Conservation (phyloP, 495 filamentous ascomycete genomes). For the Hypoxylon fragiforme region DNA sequence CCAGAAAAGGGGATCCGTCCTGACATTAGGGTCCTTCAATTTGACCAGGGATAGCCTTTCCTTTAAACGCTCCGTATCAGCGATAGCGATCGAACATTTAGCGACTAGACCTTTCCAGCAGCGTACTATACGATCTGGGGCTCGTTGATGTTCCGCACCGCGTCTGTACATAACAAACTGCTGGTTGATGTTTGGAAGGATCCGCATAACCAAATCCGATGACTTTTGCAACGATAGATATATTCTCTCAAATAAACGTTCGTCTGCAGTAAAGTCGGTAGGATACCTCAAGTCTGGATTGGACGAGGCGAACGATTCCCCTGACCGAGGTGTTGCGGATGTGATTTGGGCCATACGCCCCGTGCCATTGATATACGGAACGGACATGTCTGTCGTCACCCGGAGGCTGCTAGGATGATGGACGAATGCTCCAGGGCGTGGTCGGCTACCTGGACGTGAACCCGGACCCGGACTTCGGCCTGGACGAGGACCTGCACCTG, state of each 20-base stretch:
- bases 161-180: conserved; percentile 60
- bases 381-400: conserved; percentile 53
- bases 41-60: conserved; percentile 74
- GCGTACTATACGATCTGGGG: conserved; percentile 57
- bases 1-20: conserved; percentile 82
- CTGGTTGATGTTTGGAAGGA: conserved; percentile 64
- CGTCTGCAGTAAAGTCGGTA: conserved; percentile 69
- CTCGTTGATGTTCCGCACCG: conserved; percentile 44
- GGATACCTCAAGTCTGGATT: conserved; percentile 49
- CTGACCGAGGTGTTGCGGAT: conserved; percentile 72
- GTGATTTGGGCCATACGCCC: conserved; percentile 53
- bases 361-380: conserved; percentile 46
- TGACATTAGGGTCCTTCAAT: conserved; percentile 76
- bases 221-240: conserved; percentile 71
- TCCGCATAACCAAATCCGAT: conserved; percentile 65
- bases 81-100: conserved; percentile 64
- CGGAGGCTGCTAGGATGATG: conserved; percentile 61
- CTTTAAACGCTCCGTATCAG: conserved; percentile 69
- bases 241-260: conserved; percentile 78
- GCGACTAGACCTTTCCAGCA: conserved; percentile 71
- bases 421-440: conserved; percentile 65
- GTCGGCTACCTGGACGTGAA: conserved; percentile 44
- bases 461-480: conserved; percentile 45
- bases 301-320: conserved; percentile 72
- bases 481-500: conserved; percentile 57